Evolutionary conservation across 139 green algal genomes (phyloP).

Genomic region (Bryopsis sp.): DNA sequence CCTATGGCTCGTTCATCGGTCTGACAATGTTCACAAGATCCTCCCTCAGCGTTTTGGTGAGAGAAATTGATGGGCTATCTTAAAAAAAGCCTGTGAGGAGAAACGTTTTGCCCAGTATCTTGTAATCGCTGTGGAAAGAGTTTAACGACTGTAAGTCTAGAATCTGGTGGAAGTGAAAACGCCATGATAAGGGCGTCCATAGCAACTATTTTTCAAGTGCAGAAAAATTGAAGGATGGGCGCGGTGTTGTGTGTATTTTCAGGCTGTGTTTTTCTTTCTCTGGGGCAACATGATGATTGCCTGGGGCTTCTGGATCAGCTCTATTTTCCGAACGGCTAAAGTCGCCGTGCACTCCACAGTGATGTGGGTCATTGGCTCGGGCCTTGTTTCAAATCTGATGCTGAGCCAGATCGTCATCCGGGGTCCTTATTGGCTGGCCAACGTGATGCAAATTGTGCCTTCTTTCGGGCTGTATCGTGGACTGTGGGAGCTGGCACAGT

Average conservation of each 20-base stretch:
- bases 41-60: slow-evolving; percentile 41
- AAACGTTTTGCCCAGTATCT: no score
- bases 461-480: slow-evolving; percentile 48
- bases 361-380: slow-evolving; percentile 26
- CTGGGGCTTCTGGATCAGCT: slow-evolving; percentile 36
- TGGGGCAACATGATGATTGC: slow-evolving; percentile 53
- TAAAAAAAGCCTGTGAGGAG: neutral
- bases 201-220: no score
- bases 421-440: slow-evolving; percentile 26
- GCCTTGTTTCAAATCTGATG: slow-evolving; percentile 37
- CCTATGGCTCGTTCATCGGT: slow-evolving; percentile 40
- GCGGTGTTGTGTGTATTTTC: neutral
- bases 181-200: no score
- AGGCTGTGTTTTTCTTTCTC: slow-evolving; percentile 50
- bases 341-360: slow-evolving; percentile 23
- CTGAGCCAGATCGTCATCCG: slow-evolving; percentile 39
- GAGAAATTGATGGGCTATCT: neutral
- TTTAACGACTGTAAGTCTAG: no score
- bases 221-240: no score
- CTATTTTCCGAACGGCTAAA: slow-evolving; percentile 22
- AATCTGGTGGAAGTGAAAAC: no score
- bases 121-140: no score
- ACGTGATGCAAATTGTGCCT: slow-evolving; percentile 35
- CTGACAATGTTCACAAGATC: slow-evolving; percentile 76
- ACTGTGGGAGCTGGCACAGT: slow-evolving; percentile 44